Conservation (phyloP, 192 early-diverging fungal genomes). For the Coemansia sp. region DNA sequence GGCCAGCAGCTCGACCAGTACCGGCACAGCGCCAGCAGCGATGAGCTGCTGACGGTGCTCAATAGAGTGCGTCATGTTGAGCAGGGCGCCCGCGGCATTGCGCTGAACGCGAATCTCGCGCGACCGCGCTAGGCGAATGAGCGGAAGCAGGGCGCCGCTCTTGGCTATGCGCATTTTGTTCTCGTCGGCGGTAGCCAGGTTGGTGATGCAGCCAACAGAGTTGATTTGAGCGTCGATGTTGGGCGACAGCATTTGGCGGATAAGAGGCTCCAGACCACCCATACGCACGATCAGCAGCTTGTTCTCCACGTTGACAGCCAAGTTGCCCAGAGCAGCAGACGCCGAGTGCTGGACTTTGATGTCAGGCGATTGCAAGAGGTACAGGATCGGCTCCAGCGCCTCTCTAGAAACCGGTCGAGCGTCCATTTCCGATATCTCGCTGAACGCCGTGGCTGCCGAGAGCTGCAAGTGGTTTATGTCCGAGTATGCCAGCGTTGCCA, state of each 20-base stretch:
- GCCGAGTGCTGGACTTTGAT: constrained; percentile 82
- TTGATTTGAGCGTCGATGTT: constrained; percentile 92
- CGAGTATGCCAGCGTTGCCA: constrained; percentile 82
- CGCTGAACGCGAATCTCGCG: constrained; percentile 83
- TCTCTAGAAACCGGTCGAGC: constrained; percentile 72
- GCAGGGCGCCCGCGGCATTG: constrained; percentile 85
- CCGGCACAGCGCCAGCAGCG: constrained; percentile 77
- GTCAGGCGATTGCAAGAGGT: constrained; percentile 77
- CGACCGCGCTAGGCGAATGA: constrained; percentile 73
- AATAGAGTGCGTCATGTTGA: constrained; percentile 90
- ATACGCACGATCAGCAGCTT: constrained; percentile 82
- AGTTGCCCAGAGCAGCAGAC: constrained; percentile 85
- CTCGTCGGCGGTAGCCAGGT: constrained; percentile 83
- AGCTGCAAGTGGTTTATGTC: constrained; percentile 82
- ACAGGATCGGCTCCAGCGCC: constrained; percentile 77
- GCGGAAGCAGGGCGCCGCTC: constrained; percentile 71
- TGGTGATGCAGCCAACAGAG: constrained; percentile 92
- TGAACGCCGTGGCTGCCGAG: constrained; percentile 84
- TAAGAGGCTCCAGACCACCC: constrained; percentile 79
- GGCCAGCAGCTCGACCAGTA: constrained; percentile 70
- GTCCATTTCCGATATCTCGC: constrained; percentile 86
- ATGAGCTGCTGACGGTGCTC: constrained; percentile 83
- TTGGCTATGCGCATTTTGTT: constrained; percentile 89
- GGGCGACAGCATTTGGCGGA: constrained; percentile 79
- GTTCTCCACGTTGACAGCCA: constrained; percentile 74